Percentiles rank a stretch among this genome's conserved stretches.
phyloP scores from a whole-genome alignment of 2,329 filamentous ascomycete genomes.

The Tolypocladium paradoxum region DNA sequence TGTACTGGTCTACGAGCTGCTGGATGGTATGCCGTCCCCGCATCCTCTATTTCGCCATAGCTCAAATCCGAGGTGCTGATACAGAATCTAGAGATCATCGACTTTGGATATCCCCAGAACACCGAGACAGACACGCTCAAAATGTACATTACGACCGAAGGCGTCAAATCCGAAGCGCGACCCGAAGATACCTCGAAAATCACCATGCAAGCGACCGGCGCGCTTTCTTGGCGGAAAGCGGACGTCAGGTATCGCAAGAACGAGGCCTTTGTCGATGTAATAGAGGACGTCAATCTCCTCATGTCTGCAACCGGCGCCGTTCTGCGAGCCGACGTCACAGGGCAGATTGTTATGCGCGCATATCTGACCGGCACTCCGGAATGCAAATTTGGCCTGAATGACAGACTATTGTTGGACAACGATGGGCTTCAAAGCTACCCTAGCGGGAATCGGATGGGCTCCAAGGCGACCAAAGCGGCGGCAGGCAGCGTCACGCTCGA shows the following conservation, averaged over 20 bases:
- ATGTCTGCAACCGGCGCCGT: conserved; percentile 98
- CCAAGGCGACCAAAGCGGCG: conserved; percentile 88
- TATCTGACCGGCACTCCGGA: conserved; percentile 94
- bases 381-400: conserved; percentile 98
- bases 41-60: background rate
- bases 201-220: conserved; percentile 97
- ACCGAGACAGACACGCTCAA: conserved; percentile 98
- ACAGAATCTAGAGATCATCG: conserved; percentile 67
- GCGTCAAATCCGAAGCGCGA: conserved; percentile 80
- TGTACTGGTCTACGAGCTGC: conserved; percentile 91
- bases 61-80: background rate
- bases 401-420: conserved; percentile 81
- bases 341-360: conserved; percentile 96
- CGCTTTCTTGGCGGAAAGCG: conserved; percentile 89
- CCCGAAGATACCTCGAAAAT: conserved; percentile 94
- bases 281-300: conserved; percentile 96
- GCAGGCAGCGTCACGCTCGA: conserved; percentile 92
- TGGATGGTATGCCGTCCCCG: conserved; percentile 58
- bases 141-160: conserved; percentile 99
- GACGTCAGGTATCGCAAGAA: conserved; percentile 99
- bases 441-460: conserved; percentile 66
- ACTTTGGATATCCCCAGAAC: conserved; percentile 98
- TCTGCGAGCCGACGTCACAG: conserved; percentile 88
- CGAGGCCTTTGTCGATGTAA: conserved; percentile 97
- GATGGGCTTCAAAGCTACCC: conserved; percentile 55